Conservation (phyloP, 371 early-diverging fungal species). For the Parasitella parasitica region DNA sequence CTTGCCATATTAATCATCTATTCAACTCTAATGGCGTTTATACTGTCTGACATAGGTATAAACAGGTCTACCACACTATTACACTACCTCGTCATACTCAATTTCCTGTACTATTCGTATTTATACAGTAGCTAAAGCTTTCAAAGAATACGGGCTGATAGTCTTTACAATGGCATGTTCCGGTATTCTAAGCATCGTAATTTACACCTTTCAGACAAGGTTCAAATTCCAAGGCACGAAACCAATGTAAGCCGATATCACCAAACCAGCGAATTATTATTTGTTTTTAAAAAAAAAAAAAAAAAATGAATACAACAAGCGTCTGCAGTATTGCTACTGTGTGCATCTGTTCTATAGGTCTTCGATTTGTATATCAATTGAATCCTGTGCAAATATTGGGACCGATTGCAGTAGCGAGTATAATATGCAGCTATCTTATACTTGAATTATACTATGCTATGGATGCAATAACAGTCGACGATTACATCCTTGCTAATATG, state of each 20-base stretch:
- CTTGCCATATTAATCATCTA: constrained; percentile 22
- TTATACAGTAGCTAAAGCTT: constrained; percentile 34
- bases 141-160: constrained; percentile 27
- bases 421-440: constrained; percentile 34
- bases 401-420: constrained; percentile 30
- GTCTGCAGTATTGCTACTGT: constrained; percentile 22
- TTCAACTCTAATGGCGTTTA: constrained; percentile 27
- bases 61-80: background rate
- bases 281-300: too few relatives aligned
- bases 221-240: constrained; percentile 28
- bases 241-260: constrained; percentile 45
- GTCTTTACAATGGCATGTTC: constrained; percentile 32
- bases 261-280: background rate
- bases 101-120: background rate
- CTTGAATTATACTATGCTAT: constrained; percentile 46
- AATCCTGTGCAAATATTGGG: constrained; percentile 28
- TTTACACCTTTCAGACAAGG: constrained; percentile 35
- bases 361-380: constrained; percentile 16
- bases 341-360: constrained; percentile 29
- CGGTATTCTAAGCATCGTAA: constrained; percentile 19
- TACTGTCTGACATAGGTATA: constrained; percentile 35
- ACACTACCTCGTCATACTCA: background rate
- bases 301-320: constrained; percentile 12
- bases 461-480: constrained; percentile 34
- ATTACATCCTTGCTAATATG: constrained; percentile 40